phyloP scores from a whole-genome alignment of 345 rosid species.

The Mallotus nudiflorus region DNA sequence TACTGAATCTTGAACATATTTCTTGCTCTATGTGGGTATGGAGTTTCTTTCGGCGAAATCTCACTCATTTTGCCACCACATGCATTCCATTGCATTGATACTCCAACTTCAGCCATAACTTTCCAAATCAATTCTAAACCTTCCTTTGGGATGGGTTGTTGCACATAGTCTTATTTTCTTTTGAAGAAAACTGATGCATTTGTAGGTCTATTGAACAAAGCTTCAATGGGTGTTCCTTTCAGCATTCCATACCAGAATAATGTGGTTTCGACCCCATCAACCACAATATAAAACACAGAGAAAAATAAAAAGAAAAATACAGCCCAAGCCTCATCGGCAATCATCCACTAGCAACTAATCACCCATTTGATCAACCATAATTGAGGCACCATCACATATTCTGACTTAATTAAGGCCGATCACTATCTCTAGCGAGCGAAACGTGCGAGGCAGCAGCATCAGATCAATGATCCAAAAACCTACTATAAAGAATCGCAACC shows the following conservation, averaged over 20 bases:
- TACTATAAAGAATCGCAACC: too few relatives aligned
- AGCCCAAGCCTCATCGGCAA: not conserved
- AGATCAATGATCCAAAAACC: too few relatives aligned
- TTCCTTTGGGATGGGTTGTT: constrained; percentile 36
- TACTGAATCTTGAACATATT: constrained; percentile 52
- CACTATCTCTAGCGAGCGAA: too few relatives aligned
- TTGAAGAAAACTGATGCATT: constrained; percentile 6
- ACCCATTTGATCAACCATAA: not conserved
- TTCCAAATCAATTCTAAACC: constrained; percentile 36
- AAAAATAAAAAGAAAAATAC: not conserved
- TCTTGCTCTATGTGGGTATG: constrained; percentile 61
- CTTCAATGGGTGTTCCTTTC: constrained; percentile 21
- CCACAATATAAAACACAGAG: not conserved
- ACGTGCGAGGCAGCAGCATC: too few relatives aligned
- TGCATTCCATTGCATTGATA: constrained; percentile 42
- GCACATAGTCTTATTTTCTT: constrained; percentile 60
- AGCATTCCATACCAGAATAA: constrained; percentile 28
- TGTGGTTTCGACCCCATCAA: constrained; percentile 51
- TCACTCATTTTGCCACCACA: constrained; percentile 55
- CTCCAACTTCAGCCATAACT: constrained; percentile 20
- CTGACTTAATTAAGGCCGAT: not conserved
- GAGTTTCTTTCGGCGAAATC: constrained; percentile 34
- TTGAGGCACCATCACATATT: not conserved
- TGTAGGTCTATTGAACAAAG: constrained; percentile 16
- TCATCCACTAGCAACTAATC: not conserved